Evolutionary conservation across 2,329 filamentous ascomycete species (phyloP).

Genomic region (Aspergillus sp.): DNA sequence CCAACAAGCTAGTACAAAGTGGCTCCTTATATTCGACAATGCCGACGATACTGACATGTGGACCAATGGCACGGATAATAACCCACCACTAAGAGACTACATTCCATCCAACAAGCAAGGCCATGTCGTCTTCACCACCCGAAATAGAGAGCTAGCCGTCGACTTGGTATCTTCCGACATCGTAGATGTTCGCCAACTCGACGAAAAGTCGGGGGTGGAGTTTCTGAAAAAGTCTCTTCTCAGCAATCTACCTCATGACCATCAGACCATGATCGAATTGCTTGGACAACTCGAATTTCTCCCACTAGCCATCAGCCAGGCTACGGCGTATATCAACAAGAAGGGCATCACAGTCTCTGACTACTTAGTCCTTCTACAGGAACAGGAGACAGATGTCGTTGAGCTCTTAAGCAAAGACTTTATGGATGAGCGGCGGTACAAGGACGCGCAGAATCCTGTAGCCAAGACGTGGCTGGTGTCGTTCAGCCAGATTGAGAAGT

Average conservation of each 20-base stretch:
- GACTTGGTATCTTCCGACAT: constrained; percentile 19
- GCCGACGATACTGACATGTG: constrained; percentile 29
- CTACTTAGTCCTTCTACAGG: constrained; percentile 13
- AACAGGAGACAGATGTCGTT: constrained; percentile 3
- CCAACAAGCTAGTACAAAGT: constrained; percentile 15
- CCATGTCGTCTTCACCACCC: constrained; percentile 33
- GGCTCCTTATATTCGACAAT: constrained; percentile 32
- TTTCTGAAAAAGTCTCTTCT: background rate
- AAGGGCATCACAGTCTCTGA: constrained; percentile 1
- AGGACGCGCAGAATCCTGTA: constrained; percentile 11
- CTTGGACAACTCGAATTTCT: constrained; percentile 29
- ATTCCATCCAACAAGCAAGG: constrained; percentile 27
- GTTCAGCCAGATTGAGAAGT: constrained; percentile 21
- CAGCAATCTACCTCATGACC: constrained; percentile 17
- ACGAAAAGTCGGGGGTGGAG: background rate
- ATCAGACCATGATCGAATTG: constrained; percentile 7
- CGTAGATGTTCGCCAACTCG: background rate
- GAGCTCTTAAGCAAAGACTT: constrained; percentile 18
- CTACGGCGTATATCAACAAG: constrained; percentile 27
- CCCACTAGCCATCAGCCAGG: constrained; percentile 33
- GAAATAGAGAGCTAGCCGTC: constrained; percentile 25
- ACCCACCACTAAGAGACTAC: constrained; percentile 8
- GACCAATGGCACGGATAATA: background rate
- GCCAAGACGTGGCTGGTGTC: constrained; percentile 17
- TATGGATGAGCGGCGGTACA: constrained; percentile 9